phyloP scores from a whole-genome alignment of 768 basidiomycete species.

The Tricholoma furcatifolium region DNA sequence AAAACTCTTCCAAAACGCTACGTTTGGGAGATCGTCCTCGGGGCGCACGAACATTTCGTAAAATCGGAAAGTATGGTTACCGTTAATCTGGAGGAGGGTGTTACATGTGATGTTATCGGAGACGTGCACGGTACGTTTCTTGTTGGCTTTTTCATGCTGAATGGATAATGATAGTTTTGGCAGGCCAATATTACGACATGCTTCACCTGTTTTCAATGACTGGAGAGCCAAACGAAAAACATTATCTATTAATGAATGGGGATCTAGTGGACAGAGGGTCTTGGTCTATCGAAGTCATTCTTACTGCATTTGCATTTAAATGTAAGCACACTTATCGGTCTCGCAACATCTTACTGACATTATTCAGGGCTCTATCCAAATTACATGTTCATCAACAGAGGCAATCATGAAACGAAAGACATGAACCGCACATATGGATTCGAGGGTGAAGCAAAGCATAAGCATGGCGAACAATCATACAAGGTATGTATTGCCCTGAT shows the following conservation, averaged over 20 bases:
- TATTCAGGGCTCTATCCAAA: slow-evolving; percentile 83
- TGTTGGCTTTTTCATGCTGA: neutral
- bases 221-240: slow-evolving; percentile 80
- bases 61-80: slow-evolving; percentile 83
- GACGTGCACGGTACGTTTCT: slow-evolving; percentile 80
- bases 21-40: slow-evolving; percentile 94
- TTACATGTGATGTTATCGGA: slow-evolving; percentile 91
- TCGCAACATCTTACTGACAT: neutral
- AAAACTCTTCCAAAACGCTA: slow-evolving; percentile 88
- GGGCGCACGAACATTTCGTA: slow-evolving; percentile 72
- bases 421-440: slow-evolving; percentile 97
- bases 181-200: slow-evolving; percentile 95
- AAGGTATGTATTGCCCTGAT: slow-evolving; percentile 47
- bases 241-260: slow-evolving; percentile 87
- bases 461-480: slow-evolving; percentile 94
- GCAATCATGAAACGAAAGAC: slow-evolving; percentile 95
- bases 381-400: slow-evolving; percentile 90
- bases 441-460: slow-evolving; percentile 95
- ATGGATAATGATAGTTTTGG: neutral
- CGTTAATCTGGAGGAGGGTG: slow-evolving; percentile 69
- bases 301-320: slow-evolving; percentile 94
- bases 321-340: slow-evolving; percentile 44
- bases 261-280: slow-evolving; percentile 98
- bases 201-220: slow-evolving; percentile 85
- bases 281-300: slow-evolving; percentile 91